phyloP scores from a whole-genome alignment of 2,329 filamentous ascomycete species.

The Cercospora sp. region DNA sequence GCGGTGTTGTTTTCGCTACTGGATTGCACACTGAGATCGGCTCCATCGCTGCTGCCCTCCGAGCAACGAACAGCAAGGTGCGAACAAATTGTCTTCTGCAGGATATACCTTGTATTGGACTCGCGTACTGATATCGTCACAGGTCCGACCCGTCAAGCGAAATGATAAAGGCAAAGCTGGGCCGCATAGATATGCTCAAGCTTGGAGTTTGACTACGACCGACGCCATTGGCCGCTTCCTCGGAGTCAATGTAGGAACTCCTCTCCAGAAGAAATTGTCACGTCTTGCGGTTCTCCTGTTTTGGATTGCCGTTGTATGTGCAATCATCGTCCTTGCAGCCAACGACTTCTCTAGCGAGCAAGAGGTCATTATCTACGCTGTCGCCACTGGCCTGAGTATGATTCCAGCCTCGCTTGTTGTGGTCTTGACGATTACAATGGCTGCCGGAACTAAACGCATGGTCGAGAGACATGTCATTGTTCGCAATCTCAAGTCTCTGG shows the following conservation, averaged over 20 bases:
- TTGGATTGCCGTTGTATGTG: conserved; percentile 67
- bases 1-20: conserved; percentile 66
- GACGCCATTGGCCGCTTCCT: conserved; percentile 64
- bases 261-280: conserved; percentile 79
- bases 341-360: conserved; percentile 55
- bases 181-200: conserved; percentile 47
- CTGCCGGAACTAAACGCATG: conserved; percentile 61
- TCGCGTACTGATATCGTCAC: not conserved
- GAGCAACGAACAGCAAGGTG: conserved; percentile 56
- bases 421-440: conserved; percentile 44
- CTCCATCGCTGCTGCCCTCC: conserved; percentile 69
- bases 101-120: not conserved
- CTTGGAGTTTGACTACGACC: conserved; percentile 53
- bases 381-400: conserved; percentile 60
- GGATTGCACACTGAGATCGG: conserved; percentile 74
- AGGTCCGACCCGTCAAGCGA: conserved; percentile 38
- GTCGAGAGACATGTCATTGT: conserved; percentile 65
- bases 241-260: conserved; percentile 72
- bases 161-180: conserved; percentile 37
- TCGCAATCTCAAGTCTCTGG: conserved; percentile 63
- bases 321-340: conserved; percentile 66
- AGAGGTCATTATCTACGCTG: conserved; percentile 66
- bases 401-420: conserved; percentile 55
- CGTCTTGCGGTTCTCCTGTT: conserved; percentile 82
- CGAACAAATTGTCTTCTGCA: not conserved